Evolutionary conservation across 768 basidiomycete species (phyloP), one percentile per base, ranked within the genome.

Genomic region (Pilatotrama ljubarskyi): DNA sequence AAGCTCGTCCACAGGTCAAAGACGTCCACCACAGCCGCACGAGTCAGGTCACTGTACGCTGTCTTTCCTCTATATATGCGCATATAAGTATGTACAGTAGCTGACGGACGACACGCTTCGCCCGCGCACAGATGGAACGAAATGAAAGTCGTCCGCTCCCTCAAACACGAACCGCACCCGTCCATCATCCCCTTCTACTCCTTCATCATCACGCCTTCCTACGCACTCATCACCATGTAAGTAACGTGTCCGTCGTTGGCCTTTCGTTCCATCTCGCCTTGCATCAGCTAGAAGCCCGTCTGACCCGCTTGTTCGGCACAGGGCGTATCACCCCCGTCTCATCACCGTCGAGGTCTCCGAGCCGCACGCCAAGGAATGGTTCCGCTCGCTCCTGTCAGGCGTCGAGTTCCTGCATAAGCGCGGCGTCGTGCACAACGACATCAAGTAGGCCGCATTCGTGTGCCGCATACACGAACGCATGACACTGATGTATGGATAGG

Each of bases 111-210:
- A 55, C 25, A 38, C 48, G 14, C 46, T n/a, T 5, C 20, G 38
- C n/a, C n/a, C n/a, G n/a, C n/a, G n/a, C 43, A 46, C 64, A 93
- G 91, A 77, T 94, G 95, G 95, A 95, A 95, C 70, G 95, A 98
- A 78, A 95, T 95, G 94, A 96, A 96, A 81, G 90, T 95, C 67
- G 86, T 98, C 59, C 82, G 91, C 66, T 78, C 86, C 11, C 85
- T 98, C 73, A 90, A 90, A 76, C 76, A 85, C 44, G 88, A 93
- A 67, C 85, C 88, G 9, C 96, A 98, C 70, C 95, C 94, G 0
- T 91, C 91, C 61, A 89, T 98, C 74, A 90, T 98, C 62, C 84
- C 86, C 11, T 98, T 98, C 75, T 88, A 95, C 68, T 89, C 91
- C 3, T 98, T 98, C 80, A 88, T 96, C 70, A 91, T 95, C 65